Percentiles rank a stretch among this genome's conserved stretches.
Conservation (phyloP, 2,329 filamentous ascomycete genomes). For the Fusarium abutilonis region DNA sequence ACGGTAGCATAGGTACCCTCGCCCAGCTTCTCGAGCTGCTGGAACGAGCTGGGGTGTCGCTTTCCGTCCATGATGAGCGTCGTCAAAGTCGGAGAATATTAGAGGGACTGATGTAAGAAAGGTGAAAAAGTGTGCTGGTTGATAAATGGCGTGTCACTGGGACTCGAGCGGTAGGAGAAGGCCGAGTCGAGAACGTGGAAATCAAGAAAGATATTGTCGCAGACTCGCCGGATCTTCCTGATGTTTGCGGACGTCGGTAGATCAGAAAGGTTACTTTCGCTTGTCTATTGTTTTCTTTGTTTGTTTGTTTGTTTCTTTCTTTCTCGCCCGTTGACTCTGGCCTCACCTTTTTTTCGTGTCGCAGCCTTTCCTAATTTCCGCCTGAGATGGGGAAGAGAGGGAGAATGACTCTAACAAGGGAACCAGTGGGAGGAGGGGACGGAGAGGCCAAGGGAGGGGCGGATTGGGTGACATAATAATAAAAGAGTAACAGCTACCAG, state of each 20-base stretch:
- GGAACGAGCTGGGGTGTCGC: conserved; percentile 94
- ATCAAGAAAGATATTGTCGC: conserved; percentile 4
- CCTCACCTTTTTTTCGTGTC: conserved; percentile 23
- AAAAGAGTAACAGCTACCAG: too few relatives aligned
- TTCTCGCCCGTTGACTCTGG: conserved; percentile 19
- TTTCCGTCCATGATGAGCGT: conserved; percentile 81
- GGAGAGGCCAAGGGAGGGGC: neutral
- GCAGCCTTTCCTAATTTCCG: conserved; percentile 23
- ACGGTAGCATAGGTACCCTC: conserved; percentile 99
- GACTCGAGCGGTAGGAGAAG: neutral
- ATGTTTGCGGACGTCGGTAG: conserved; percentile 15
- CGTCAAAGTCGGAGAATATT: conserved; percentile 1
- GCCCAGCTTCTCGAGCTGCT: conserved; percentile 98
- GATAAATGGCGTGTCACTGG: conserved; percentile 30
- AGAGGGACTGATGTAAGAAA: conserved; percentile 4
- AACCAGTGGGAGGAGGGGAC: neutral
- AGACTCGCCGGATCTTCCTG: conserved; percentile 8
- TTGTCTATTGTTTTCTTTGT: too few relatives aligned
- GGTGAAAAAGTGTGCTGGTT: conserved; percentile 14
- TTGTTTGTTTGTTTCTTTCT: neutral
- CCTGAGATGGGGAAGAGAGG: conserved; percentile 21
- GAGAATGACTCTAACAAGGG: neutral
- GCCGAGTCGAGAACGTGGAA: conserved; percentile 2
- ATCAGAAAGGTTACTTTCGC: conserved; percentile 9
- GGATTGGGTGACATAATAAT: neutral